These are phyloP conservation scores for Penicillium nucicola DNA, from an alignment of 495 filamentous ascomycete genomes.

Conservation along the genomic window DNA sequence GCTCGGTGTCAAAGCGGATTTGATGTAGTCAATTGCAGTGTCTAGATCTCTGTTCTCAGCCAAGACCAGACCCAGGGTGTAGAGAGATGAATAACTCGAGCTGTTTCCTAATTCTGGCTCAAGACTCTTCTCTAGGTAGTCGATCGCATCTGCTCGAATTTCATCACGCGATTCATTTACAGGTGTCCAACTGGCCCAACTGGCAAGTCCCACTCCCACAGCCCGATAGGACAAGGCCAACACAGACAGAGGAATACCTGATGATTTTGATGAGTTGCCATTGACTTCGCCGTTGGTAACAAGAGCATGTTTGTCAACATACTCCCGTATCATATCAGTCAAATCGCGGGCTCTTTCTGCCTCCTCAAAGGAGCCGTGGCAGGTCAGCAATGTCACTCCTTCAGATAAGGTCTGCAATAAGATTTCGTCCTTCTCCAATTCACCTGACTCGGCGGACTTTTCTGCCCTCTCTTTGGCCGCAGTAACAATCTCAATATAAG, in stretches of 20 bases:
- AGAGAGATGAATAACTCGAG: constrained; percentile 68
- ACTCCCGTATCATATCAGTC: constrained; percentile 60
- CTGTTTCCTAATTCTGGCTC: constrained; percentile 58
- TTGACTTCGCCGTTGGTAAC: constrained; percentile 35
- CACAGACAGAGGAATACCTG: constrained; percentile 46
- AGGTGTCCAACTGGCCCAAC: constrained; percentile 79
- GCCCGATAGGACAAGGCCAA: constrained; percentile 72
- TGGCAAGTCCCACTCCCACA: constrained; percentile 76
- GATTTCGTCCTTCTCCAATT: constrained; percentile 72
- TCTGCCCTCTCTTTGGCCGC: constrained; percentile 75
- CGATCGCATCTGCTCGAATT: constrained; percentile 69
- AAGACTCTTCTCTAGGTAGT: constrained; percentile 68
- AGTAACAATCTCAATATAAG: constrained; percentile 82
- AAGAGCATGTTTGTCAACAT: constrained; percentile 49
- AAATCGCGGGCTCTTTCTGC: constrained; percentile 74
- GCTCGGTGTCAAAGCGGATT: constrained; percentile 52
- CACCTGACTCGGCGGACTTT: constrained; percentile 72
- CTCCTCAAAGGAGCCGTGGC: constrained; percentile 68
- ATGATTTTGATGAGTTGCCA: constrained; percentile 20
- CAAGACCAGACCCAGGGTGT: constrained; percentile 72
- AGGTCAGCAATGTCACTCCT: constrained; percentile 76
- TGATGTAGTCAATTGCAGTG: constrained; percentile 73
- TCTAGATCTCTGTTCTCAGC: constrained; percentile 77
- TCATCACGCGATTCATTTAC: constrained; percentile 64
- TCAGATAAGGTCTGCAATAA: constrained; percentile 73